Percentiles rank a stretch among this genome's conserved stretches.
phyloP scores from a whole-genome alignment of 108 stramenopile genomes.

The Schizochytrium sp. region DNA sequence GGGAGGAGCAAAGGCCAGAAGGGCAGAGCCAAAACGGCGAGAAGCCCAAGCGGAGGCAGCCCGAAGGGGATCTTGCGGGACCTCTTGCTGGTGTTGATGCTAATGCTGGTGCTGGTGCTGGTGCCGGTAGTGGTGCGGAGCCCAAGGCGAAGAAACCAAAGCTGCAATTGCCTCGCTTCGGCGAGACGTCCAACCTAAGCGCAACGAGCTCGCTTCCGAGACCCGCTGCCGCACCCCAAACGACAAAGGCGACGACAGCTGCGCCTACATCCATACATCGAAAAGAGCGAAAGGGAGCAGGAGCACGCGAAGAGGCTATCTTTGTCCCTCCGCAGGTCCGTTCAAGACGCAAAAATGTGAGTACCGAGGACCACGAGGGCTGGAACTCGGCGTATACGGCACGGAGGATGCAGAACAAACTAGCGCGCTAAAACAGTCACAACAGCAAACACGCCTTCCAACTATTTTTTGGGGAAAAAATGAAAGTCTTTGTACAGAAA shows the following conservation, averaged over 20 bases:
- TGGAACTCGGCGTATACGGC: background rate
- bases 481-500: background rate
- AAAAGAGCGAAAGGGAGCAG: background rate
- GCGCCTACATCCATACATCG: background rate
- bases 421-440: background rate
- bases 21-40: no score
- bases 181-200: background rate
- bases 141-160: background rate
- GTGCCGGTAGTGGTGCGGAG: no score
- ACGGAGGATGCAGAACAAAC: background rate
- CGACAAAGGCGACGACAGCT: background rate
- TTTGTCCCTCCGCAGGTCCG: background rate
- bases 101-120: no score
- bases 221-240: background rate
- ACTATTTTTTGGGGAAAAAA: background rate
- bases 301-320: background rate
- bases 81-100: no score
- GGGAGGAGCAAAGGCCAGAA: no score
- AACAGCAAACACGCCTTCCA: background rate
- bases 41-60: no score
- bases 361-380: background rate
- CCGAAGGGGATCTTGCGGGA: no score
- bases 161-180: background rate
- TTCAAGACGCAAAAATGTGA: background rate
- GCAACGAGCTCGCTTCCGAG: background rate